Percentiles rank a stretch among this genome's conserved stretches.
Conservation (phyloP, 2,329 filamentous ascomycete species). For the Alternaria dauci region DNA sequence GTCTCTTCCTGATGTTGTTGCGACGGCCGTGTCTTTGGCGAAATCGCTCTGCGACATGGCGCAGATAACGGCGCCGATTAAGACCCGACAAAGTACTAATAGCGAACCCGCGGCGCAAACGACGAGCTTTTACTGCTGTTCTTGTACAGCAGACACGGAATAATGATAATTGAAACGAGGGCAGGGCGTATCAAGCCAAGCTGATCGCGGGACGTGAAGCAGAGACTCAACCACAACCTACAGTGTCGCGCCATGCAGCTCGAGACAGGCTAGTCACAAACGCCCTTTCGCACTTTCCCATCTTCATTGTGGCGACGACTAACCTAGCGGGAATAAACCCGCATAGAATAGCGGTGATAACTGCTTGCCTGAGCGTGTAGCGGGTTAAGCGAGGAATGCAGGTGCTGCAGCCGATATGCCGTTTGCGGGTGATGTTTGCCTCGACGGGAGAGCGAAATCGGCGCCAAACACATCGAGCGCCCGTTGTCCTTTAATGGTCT, state of each 20-base stretch:
- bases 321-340: constrained; percentile 8
- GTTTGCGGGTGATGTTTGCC: background rate
- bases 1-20: background rate
- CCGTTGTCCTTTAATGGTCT: background rate
- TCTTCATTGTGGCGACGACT: constrained; percentile 5
- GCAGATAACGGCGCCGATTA: constrained; percentile 10
- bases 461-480: background rate
- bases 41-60: constrained; percentile 12
- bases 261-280: constrained; percentile 7
- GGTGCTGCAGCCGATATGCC: constrained; percentile 4
- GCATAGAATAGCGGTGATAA: constrained; percentile 10
- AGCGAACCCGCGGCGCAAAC: background rate
- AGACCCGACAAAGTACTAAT: constrained; percentile 3
- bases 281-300: constrained; percentile 9
- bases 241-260: constrained; percentile 1
- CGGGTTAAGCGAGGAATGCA: constrained; percentile 8
- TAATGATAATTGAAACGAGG: background rate
- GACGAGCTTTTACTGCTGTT: background rate
- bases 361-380: background rate
- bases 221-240: background rate
- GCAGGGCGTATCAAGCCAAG: background rate
- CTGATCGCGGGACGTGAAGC: background rate
- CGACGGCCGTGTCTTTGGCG: constrained; percentile 21
- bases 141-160: background rate
- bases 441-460: background rate